These are phyloP conservation scores for Ascochyta viciae-villosae DNA, from an alignment of 2,329 filamentous ascomycete species.

Conservation along the genomic window DNA sequence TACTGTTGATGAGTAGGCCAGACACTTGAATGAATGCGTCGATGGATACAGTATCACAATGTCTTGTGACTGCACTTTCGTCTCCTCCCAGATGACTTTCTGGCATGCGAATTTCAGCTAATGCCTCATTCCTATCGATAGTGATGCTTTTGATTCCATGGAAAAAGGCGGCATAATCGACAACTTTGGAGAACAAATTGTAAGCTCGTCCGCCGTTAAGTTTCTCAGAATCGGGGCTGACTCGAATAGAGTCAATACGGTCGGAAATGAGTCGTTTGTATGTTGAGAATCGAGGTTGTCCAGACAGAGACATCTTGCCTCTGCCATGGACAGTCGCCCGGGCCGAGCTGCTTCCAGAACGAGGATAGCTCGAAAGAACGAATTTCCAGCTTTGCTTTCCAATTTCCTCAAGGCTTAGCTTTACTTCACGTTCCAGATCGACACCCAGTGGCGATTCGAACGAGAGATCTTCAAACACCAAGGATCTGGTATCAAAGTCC, in stretches of 20 bases:
- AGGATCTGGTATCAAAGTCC: neutral
- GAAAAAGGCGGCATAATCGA: conserved; percentile 22
- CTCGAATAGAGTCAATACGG: neutral
- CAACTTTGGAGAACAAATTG: conserved; percentile 24
- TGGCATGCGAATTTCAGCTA: conserved; percentile 17
- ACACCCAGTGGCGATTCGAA: conserved; percentile 20
- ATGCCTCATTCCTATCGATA: conserved; percentile 21
- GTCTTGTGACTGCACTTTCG: conserved; percentile 17
- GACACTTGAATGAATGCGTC: conserved; percentile 29
- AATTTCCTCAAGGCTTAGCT: neutral
- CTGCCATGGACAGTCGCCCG: neutral
- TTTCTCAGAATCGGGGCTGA: conserved; percentile 8
- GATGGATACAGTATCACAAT: conserved; percentile 24
- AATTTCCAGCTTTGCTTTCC: neutral
- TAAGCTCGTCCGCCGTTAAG: conserved; percentile 23
- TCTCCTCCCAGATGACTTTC: conserved; percentile 10
- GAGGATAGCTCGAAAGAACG: neutral
- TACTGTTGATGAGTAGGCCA: conserved; percentile 28
- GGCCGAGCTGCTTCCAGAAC: neutral
- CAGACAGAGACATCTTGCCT: neutral
- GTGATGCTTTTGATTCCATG: conserved; percentile 21
- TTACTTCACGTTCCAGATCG: conserved; percentile 7
- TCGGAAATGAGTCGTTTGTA: neutral
- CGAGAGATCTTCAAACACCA: conserved; percentile 16
- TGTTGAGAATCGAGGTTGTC: neutral